Conservation (phyloP, 2,329 filamentous ascomycete species). For the Stagonosporopsis vannaccii region DNA sequence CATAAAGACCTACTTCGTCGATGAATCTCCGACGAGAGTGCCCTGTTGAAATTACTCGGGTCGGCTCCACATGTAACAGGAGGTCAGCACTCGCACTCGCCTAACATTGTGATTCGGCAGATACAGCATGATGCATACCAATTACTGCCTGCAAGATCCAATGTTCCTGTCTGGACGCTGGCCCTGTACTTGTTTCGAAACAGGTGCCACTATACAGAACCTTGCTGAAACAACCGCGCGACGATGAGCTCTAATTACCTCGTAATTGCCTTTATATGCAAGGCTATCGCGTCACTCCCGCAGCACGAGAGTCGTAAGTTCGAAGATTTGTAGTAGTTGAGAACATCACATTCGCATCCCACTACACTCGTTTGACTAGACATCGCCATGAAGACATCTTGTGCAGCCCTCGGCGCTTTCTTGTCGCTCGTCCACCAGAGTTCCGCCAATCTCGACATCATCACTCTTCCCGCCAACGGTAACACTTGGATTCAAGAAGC, state of each 20-base stretch:
- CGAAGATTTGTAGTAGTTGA: too few relatives aligned
- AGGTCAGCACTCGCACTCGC: neutral
- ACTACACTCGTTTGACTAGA: neutral
- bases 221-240: constrained; percentile 2
- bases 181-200: constrained; percentile 1
- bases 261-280: neutral
- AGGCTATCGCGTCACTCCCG: neutral
- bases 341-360: neutral
- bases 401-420: constrained; percentile 19
- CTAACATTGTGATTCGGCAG: neutral
- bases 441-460: constrained; percentile 30
- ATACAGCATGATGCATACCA: neutral
- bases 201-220: neutral
- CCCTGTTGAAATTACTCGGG: neutral
- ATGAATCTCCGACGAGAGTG: neutral
- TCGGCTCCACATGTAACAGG: neutral
- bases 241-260: neutral
- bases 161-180: neutral
- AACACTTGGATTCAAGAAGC: constrained; percentile 28
- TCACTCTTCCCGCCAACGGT: constrained; percentile 24
- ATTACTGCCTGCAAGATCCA: neutral
- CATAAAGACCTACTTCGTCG: neutral
- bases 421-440: constrained; percentile 17
- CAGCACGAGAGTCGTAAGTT: neutral
- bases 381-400: constrained; percentile 18